Conservation (phyloP, 129 eudicot species). For the carrot (Daucus carota) region DH1_v3.0 NC_030385.2:13979501-13980000, state of each 20-base stretch:
- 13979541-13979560: too few species aligned
- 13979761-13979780: constrained; percentile 21
- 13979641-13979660: constrained; percentile 19
- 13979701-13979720: constrained; percentile 31
- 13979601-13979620: too few species aligned
- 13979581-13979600: too few species aligned
- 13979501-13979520: too few species aligned
- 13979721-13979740: constrained; percentile 61
- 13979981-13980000: too few species aligned
- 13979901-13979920: too few species aligned
- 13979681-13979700: constrained; percentile 45
- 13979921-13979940: too few species aligned
- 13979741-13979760: constrained; percentile 22
- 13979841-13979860: background rate
- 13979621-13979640: constrained; percentile 1
- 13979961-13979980: too few species aligned
- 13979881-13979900: background rate
- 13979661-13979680: constrained; percentile 24
- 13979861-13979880: background rate
- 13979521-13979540: too few species aligned
- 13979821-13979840: background rate
- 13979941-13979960: too few species aligned
- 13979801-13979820: background rate
- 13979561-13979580: too few species aligned
- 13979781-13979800: constrained; percentile 38